phyloP scores from a whole-genome alignment of 106 monocot species.

The Cymbidium sinense region DNA sequence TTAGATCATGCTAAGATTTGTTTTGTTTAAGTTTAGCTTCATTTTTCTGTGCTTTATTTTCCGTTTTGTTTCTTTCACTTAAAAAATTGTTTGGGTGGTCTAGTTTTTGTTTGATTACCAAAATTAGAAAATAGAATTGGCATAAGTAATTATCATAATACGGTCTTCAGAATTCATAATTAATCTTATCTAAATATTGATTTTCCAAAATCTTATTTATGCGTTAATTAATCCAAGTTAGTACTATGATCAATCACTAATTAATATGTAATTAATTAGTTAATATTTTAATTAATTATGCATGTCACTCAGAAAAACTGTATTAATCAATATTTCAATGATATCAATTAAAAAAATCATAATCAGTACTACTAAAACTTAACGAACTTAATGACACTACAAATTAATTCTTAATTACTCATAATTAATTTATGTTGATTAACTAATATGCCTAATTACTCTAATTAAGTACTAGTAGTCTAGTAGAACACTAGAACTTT shows the following conservation, averaged over 20 bases:
- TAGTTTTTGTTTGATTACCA: neutral
- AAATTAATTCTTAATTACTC: neutral
- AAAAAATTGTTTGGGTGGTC: neutral
- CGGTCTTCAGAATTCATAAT: neutral
- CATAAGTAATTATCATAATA: neutral
- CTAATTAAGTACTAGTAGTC: neutral
- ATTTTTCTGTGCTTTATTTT: neutral
- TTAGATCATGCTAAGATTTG: neutral
- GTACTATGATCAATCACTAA: neutral
- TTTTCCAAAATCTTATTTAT: neutral
- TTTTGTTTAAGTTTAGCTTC: neutral
- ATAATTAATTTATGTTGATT: neutral
- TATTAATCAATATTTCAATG: neutral
- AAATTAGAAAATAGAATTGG: neutral
- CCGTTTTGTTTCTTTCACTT: neutral
- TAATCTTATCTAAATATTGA: neutral
- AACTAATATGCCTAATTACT: neutral
- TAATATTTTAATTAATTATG: neutral
- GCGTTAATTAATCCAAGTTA: neutral
- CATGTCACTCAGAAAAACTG: neutral
- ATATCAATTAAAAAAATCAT: neutral
- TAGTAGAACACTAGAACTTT: no score
- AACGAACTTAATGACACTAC: neutral
- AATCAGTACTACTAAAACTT: neutral
- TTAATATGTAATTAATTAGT: neutral